Conservation (phyloP, 805 yeast genomes). For the Pichia ethanolica region DNA sequence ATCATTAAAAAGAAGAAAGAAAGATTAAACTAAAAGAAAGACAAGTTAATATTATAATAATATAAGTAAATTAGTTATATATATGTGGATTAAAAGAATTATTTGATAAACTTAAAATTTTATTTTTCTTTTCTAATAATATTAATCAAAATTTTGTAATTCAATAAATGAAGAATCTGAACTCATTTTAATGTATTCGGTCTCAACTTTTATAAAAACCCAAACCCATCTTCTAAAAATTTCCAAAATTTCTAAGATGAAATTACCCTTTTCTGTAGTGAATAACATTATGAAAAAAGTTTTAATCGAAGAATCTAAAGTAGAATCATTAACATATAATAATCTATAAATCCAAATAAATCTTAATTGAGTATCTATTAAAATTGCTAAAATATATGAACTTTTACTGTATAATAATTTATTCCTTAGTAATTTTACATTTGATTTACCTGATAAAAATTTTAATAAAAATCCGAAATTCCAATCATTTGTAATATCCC, state of each 20-base stretch:
- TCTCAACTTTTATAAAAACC: constrained; percentile 79
- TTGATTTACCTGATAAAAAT: constrained; percentile 14
- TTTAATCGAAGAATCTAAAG: constrained; percentile 6
- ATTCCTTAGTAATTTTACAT: constrained; percentile 22
- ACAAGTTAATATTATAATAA: not conserved
- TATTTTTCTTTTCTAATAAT: not conserved
- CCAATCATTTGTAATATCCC: constrained; percentile 96
- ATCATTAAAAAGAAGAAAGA: constrained; percentile 18
- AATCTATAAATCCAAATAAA: constrained; percentile 69
- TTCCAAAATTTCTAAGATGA: constrained; percentile 65
- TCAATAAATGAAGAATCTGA: constrained; percentile 15
- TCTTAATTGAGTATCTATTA: constrained; percentile 57
- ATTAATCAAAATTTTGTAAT: constrained; percentile 14
- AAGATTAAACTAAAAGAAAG: constrained; percentile 12
- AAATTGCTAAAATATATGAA: constrained; percentile 51
- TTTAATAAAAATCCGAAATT: constrained; percentile 47
- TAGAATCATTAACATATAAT: constrained; percentile 1
- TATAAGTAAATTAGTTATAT: not conserved
- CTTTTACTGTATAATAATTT: constrained; percentile 25
- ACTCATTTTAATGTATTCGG: constrained; percentile 44
- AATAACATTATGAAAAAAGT: constrained; percentile 21
- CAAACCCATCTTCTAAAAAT: constrained; percentile 81
- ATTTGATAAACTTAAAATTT: too few species aligned
- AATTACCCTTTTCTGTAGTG: constrained; percentile 52
- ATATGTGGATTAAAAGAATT: too few species aligned